phyloP scores from a whole-genome alignment of 257 asterid genomes.

The Nicotiana tomentosiformis region DNA sequence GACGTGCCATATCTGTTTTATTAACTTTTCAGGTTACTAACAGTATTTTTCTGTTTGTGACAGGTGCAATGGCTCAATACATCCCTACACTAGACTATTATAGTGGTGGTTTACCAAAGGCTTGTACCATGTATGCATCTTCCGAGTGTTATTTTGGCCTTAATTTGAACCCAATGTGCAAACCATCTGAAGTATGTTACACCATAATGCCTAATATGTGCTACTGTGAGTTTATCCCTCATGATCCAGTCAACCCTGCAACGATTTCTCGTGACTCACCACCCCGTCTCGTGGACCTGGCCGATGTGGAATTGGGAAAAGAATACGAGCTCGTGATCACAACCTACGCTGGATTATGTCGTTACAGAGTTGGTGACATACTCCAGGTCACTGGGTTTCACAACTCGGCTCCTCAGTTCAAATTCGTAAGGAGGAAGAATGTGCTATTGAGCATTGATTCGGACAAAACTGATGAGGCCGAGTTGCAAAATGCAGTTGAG shows the following conservation, averaged over 20 bases:
- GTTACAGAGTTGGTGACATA: slow-evolving; percentile 78
- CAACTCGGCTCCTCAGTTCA: slow-evolving; percentile 70
- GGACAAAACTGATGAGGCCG: slow-evolving; percentile 70
- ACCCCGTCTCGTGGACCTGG: slow-evolving; percentile 47
- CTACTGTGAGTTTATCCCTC: slow-evolving; percentile 72
- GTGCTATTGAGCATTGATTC: slow-evolving; percentile 62
- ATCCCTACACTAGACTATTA: slow-evolving; percentile 68
- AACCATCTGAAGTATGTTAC: slow-evolving; percentile 57
- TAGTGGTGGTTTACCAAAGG: slow-evolving; percentile 66
- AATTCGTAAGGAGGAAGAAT: slow-evolving; percentile 60
- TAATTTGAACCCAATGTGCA: slow-evolving; percentile 54
- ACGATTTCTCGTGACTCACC: slow-evolving; percentile 28
- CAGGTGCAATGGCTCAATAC: slow-evolving; percentile 88
- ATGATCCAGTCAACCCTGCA: slow-evolving; percentile 28
- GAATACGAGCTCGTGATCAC: slow-evolving; percentile 74
- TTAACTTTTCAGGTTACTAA: background rate
- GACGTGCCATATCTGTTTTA: background rate
- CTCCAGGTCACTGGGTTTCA: slow-evolving; percentile 58
- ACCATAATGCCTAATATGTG: slow-evolving; percentile 93
- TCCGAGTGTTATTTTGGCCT: slow-evolving; percentile 84
- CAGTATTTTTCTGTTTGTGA: slow-evolving; percentile 25
- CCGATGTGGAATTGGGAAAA: slow-evolving; percentile 53
- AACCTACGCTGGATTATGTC: slow-evolving; percentile 64
- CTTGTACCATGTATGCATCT: slow-evolving; percentile 83
- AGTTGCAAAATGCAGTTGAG: slow-evolving; percentile 59